Evolutionary conservation across 148 eudicot genomes (phyloP).

Genomic region (Pouteria glomerata): DNA sequence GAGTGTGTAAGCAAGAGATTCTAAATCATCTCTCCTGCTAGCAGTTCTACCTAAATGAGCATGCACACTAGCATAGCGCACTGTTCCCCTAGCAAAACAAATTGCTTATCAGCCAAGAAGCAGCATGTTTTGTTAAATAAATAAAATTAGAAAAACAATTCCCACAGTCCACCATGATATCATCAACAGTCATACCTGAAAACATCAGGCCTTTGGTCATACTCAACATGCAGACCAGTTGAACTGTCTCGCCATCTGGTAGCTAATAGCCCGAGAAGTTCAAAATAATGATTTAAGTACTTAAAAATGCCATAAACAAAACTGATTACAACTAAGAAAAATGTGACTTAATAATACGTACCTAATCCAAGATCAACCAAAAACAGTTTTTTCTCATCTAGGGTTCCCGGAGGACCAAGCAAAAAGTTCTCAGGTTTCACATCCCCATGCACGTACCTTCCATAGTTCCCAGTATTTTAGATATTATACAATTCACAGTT

Average conservation of each 20-base stretch:
- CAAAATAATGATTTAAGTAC: neutral
- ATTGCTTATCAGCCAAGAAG: neutral
- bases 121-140: neutral
- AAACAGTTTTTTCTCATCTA: conserved; percentile 32
- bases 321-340: neutral
- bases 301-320: neutral
- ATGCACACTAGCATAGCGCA: conserved; percentile 20
- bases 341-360: conserved; percentile 1
- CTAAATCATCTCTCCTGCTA: conserved; percentile 18
- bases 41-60: conserved; percentile 19
- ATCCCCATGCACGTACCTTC: conserved; percentile 40
- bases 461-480: neutral
- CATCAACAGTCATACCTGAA: conserved; percentile 3
- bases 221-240: conserved; percentile 14
- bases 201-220: conserved; percentile 19
- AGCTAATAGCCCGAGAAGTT: neutral
- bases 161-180: neutral
- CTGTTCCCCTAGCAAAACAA: conserved; percentile 6
- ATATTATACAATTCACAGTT: neutral
- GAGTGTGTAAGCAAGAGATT: conserved; percentile 18
- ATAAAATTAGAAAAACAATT: neutral
- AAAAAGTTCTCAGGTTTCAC: conserved; percentile 40
- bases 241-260: conserved; percentile 14
- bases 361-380: conserved; percentile 43
- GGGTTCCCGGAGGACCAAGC: conserved; percentile 36